Evolutionary conservation across 1,139 yeast genomes (phyloP), one percentile per base, ranked within the genome.

Genomic region (Candida sojae): DNA sequence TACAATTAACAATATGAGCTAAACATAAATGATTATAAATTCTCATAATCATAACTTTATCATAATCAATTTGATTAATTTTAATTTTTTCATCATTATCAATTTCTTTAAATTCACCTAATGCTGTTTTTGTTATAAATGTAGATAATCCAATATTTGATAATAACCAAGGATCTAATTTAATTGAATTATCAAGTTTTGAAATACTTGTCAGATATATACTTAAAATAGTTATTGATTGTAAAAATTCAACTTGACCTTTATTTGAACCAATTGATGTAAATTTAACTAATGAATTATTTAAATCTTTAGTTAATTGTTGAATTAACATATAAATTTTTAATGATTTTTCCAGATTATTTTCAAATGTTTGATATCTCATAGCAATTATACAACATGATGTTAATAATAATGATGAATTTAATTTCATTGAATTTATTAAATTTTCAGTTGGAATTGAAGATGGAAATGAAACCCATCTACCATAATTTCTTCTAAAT

Each of bases 391-490:
- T 70, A 57, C 92, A 86, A 52, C 89, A 82, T 0, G 85, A 77
- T 0, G 91, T 84, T 30, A 88, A 66, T 21, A 88, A 68, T 41
- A 88, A 68, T 0, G 93, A 82, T 17, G 89, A 83, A 37, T 78
- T 73, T 28, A 58, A 55, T 36, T 85, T 66, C 40, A 86, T 73
- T 35, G 79, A 64, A n/a, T 72, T 77, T 8, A 87, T 70, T 35
- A 88, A 66, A 25, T 67, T 72, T 17, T 69, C 77, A 0, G 86
- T 76, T 1, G 83, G 66, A 35, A 80, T 62, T 25, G 70, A 70
- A 40, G 79, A 76, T 0, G 93, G 91, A 47, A 88, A 82, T 50
- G 88, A 83, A 3, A 86, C 84, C 96, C 96, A 88, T 37, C 88
- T 71, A 8, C 91, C 90, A 58, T 84, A 87, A 57, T 86, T 77